These are phyloP conservation scores for Blastocystis sp. DNA, from an alignment of 352 stramenopile species.

Conservation along the genomic window DNA sequence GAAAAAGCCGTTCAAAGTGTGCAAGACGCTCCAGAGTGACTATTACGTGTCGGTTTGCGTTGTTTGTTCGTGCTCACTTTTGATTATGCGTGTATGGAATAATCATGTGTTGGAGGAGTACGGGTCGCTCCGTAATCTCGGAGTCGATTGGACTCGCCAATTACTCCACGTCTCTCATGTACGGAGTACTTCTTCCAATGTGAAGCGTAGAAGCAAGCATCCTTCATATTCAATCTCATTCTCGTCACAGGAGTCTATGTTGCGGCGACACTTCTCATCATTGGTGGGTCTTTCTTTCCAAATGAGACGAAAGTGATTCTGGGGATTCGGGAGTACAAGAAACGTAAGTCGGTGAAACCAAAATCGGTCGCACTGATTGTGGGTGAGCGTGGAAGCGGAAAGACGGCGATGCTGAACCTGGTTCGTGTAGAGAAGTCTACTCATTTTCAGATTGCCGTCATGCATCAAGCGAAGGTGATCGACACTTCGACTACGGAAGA, in stretches of 20 bases:
- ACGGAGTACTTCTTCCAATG: background rate
- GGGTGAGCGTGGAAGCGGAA: conserved; percentile 12
- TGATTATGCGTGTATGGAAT: background rate
- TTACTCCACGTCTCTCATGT: conserved; percentile 17
- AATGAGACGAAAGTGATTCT: background rate
- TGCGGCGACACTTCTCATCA: background rate
- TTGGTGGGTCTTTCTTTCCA: background rate
- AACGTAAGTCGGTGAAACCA: background rate
- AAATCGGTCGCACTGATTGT: background rate
- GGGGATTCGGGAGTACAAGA: background rate
- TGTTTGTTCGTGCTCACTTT: conserved; percentile 25
- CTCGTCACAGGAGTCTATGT: background rate
- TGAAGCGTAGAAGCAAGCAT: background rate
- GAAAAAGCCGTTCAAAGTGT: background rate
- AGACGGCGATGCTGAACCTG: background rate
- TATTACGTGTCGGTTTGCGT: conserved; percentile 17
- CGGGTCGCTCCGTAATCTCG: background rate
- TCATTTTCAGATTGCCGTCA: background rate
- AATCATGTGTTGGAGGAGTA: background rate
- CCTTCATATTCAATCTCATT: background rate
- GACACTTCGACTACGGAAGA: background rate
- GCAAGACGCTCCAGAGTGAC: background rate
- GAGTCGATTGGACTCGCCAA: background rate
- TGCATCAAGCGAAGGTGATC: background rate
- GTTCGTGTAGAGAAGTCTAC: background rate